Base-by-base conservation (phyloP, 306 rosid genomes). In the Lagenaria siceraria region DNA sequence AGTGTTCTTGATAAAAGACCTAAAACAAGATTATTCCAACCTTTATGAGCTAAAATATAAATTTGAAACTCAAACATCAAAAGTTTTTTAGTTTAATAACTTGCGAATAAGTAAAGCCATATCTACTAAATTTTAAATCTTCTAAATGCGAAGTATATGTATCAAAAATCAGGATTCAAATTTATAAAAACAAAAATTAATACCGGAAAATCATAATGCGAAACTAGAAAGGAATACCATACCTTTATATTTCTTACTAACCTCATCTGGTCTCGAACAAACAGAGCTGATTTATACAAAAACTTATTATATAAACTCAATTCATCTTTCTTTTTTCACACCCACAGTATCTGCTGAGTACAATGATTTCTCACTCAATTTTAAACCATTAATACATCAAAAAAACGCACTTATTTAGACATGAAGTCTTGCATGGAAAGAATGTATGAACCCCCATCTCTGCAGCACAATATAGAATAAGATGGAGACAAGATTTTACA, bases 401-500 rank as follows among this genome's bases (percentile, higher is more conserved):
- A 43, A 43, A 35, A 54, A 36, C 4, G 49, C 61, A 53, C 78
- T 55, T 75, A 75, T 53, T 75, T 55, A 75, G 43, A 55, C 78
- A 75, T 33, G 40, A 35, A 74, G 43, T 51, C 54, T 52, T 10
- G 51, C 78, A 54, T 54, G 42, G 35, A 53, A 75, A 55, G 78
- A 75, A 75, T 75, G 33, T 53, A 52, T 75, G 78, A 75, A 53
- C 42, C 66, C 53, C 66, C 66, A 58, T 75, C 78, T 75, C 63
- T 55, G n/a, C 33, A 65, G 74, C 56, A 22, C 75, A 43, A 21
- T 24, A 24, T 22, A 46, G 18, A 60, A 31, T 42, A 60, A 78
- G 81, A 75, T 64, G 81, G 65, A 71, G 80, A 69, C 53, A 54
- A 72, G 79, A 79, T 85, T 84, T 42, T 85, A 86, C 84, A 87